Conservation (phyloP, 2,329 filamentous ascomycete species). For the Fusarium fracticaudum region DNA sequence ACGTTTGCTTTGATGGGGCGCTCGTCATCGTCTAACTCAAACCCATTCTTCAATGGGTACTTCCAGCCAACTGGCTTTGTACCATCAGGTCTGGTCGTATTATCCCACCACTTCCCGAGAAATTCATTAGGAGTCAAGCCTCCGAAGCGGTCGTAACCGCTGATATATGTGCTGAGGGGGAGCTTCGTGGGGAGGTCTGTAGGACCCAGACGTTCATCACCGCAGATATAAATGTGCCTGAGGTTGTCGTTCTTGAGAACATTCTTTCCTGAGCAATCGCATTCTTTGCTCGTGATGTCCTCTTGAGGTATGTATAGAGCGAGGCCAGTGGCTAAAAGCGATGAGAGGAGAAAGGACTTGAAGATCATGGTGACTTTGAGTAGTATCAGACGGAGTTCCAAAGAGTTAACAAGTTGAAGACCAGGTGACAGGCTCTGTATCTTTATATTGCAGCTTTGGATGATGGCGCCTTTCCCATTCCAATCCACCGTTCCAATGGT, state of each 20-base stretch:
- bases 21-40: slow-evolving; percentile 48
- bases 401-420: fast-evolving
- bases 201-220: slow-evolving; percentile 19
- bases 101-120: slow-evolving; percentile 20
- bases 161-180: slow-evolving; percentile 12
- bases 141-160: slow-evolving; percentile 25
- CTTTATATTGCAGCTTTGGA: not conserved
- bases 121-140: slow-evolving; percentile 16
- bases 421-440: no score
- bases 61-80: not conserved
- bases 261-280: not conserved
- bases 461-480: not conserved
- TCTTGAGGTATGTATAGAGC: slow-evolving; percentile 4
- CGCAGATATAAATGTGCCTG: slow-evolving; percentile 2
- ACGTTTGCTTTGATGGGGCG: slow-evolving; percentile 53
- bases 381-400: not conserved
- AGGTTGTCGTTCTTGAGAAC: not conserved
- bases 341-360: slow-evolving; percentile 6
- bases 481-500: not conserved
- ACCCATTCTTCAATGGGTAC: slow-evolving; percentile 44
- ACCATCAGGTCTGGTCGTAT: not conserved
- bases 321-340: not conserved
- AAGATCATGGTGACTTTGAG: slow-evolving; percentile 2
- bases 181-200: slow-evolving; percentile 10
- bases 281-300: not conserved